phyloP scores from a whole-genome alignment of 345 rosid species.

The Iberis pinnata region DNA sequence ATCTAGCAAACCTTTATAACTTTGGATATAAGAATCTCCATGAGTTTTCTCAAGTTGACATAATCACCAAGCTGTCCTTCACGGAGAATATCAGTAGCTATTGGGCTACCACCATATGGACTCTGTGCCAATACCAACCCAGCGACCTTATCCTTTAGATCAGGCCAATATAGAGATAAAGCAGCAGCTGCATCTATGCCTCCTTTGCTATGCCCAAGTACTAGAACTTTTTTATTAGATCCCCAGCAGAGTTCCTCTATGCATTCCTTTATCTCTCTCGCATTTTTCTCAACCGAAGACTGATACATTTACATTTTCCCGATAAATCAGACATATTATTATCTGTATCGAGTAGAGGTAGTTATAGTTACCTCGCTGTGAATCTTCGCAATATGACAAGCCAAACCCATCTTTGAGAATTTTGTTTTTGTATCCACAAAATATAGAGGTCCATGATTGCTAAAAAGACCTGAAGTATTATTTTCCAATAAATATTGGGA shows the following conservation, averaged over 20 bases:
- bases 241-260: slow-evolving; percentile 98
- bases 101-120: slow-evolving; percentile 93
- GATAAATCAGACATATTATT: slow-evolving; percentile 8
- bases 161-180: slow-evolving; percentile 83
- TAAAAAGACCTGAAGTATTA: slow-evolving; percentile 70
- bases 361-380: slow-evolving; percentile 72
- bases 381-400: slow-evolving; percentile 96
- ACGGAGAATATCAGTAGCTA: slow-evolving; percentile 90
- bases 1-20: slow-evolving; percentile 63
- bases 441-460: slow-evolving; percentile 96
- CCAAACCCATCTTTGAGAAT: slow-evolving; percentile 87
- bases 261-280: slow-evolving; percentile 83
- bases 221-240: slow-evolving; percentile 75
- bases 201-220: slow-evolving; percentile 99
- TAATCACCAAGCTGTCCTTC: slow-evolving; percentile 96
- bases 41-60: slow-evolving; percentile 62
- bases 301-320: slow-evolving; percentile 29
- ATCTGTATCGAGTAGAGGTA: background rate
- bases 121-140: slow-evolving; percentile 86
- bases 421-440: slow-evolving; percentile 72
- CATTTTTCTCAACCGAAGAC: slow-evolving; percentile 99
- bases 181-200: slow-evolving; percentile 98
- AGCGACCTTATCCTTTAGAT: slow-evolving; percentile 91
- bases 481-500: background rate
- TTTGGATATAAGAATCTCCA: slow-evolving; percentile 87